A percentile compares a stretch with the other conserved stretches of the same genome.
Evolutionary conservation across 2,329 filamentous ascomycete species (phyloP).

Genomic region (Rasamsonia emersonii): DNA sequence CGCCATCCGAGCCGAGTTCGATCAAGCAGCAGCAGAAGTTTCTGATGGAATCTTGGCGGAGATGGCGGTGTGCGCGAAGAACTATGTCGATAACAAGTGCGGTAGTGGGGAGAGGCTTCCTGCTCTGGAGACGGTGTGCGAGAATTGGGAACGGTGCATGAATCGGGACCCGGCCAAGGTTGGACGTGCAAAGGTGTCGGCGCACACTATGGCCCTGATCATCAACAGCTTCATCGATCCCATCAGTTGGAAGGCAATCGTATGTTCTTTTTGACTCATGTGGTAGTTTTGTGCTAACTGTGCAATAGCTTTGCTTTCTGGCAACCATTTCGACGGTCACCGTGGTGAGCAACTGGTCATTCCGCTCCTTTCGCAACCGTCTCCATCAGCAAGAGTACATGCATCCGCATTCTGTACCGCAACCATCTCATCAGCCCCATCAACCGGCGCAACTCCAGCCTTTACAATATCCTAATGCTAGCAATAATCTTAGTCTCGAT

Average conservation of each 20-base stretch:
- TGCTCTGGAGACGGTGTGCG: slow-evolving; percentile 63
- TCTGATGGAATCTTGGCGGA: slow-evolving; percentile 62
- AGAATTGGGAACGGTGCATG: slow-evolving; percentile 83
- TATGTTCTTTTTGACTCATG: slow-evolving; percentile 26
- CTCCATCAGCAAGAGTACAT: slow-evolving; percentile 22
- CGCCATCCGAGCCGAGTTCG: slow-evolving; percentile 66
- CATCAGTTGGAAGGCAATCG: slow-evolving; percentile 76
- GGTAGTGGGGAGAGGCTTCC: slow-evolving; percentile 58
- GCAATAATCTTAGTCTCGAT: slow-evolving; percentile 15
- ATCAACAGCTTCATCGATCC: slow-evolving; percentile 89
- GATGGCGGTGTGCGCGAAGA: slow-evolving; percentile 62
- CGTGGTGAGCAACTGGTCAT: slow-evolving; percentile 51
- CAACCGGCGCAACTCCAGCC: slow-evolving; percentile 16
- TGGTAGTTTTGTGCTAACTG: slow-evolving; percentile 13
- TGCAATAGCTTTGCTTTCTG: slow-evolving; percentile 28
- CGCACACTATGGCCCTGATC: slow-evolving; percentile 82
- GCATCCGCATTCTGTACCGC: slow-evolving; percentile 14
- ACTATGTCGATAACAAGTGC: slow-evolving; percentile 72
- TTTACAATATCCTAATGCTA: slow-evolving; percentile 17
- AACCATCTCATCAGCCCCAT: slow-evolving; percentile 15
- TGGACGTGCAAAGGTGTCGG: slow-evolving; percentile 70
- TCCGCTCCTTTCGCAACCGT: slow-evolving; percentile 42
- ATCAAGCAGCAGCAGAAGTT: slow-evolving; percentile 60
- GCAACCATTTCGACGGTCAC: slow-evolving; percentile 40
- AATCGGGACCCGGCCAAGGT: slow-evolving; percentile 69